These are phyloP conservation scores for Ceratocystis colombiana DNA, from an alignment of 2,329 filamentous ascomycete species.

Conservation along the genomic window DNA sequence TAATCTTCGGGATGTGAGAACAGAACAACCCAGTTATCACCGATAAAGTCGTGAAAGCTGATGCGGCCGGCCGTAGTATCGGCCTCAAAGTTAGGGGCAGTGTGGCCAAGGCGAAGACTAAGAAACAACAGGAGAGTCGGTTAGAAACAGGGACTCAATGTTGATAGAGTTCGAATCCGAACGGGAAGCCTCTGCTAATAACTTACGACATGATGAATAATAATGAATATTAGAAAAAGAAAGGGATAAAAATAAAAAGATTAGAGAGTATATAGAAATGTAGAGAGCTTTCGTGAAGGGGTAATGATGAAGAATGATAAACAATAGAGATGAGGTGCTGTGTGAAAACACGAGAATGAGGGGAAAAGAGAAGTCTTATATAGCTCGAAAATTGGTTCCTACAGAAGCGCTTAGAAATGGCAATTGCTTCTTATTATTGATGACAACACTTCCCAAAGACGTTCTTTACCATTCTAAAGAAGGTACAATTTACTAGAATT, in stretches of 20 bases:
- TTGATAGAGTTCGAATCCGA: not conserved
- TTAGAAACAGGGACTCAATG: not conserved
- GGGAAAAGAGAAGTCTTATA: conserved; percentile 22
- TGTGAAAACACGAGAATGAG: conserved; percentile 6
- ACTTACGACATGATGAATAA: conserved; percentile 25
- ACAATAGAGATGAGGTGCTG: not conserved
- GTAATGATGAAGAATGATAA: not conserved
- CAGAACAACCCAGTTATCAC: conserved; percentile 67
- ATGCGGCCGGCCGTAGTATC: conserved; percentile 69
- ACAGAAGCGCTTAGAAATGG: conserved; percentile 23
- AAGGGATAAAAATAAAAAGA: not conserved
- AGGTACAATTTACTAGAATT: not conserved
- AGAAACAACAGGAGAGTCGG: not conserved
- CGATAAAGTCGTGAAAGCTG: conserved; percentile 74
- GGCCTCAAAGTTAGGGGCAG: conserved; percentile 73
- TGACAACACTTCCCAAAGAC: conserved; percentile 5
- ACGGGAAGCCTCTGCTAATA: not conserved
- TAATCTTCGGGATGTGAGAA: conserved; percentile 86
- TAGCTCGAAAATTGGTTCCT: conserved; percentile 9
- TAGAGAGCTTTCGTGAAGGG: not conserved
- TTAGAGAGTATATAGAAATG: no score
- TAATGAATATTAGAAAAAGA: conserved; percentile 8
- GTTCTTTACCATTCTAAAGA: not conserved
- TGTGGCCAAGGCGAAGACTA: conserved; percentile 51
- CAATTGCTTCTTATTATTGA: not conserved